A percentile compares a stretch with the other conserved stretches of the same genome.
phyloP scores from a whole-genome alignment of 1,284 basidiomycete species.

The Papiliotrema fonsecae region DNA sequence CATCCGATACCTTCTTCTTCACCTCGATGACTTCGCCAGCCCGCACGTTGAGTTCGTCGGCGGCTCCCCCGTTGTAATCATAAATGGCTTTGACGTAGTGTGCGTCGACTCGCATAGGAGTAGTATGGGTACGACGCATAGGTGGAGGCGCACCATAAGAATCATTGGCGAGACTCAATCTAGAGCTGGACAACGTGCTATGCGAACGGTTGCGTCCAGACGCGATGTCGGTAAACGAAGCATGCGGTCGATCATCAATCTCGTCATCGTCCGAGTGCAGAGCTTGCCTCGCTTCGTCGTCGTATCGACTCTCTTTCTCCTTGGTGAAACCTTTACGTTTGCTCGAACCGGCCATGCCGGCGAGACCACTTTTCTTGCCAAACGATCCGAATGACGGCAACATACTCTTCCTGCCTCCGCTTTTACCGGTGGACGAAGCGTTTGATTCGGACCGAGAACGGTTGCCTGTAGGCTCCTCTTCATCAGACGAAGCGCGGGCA shows the following conservation, averaged over 20 bases:
- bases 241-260: conserved; percentile 35
- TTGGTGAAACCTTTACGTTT: conserved; percentile 49
- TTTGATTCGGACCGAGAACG: conserved; percentile 41
- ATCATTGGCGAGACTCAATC: conserved; percentile 6
- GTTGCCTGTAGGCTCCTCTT: conserved; percentile 24
- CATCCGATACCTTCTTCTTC: conserved; percentile 68
- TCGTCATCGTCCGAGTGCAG: conserved; percentile 41
- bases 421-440: conserved; percentile 30
- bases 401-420: conserved; percentile 30
- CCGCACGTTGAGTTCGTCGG: conserved; percentile 68
- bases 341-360: conserved; percentile 8
- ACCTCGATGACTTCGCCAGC: conserved; percentile 68
- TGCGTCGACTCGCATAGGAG: conserved; percentile 22
- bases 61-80: conserved; percentile 62
- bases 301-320: conserved; percentile 54
- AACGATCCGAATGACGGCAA: conserved; percentile 41
- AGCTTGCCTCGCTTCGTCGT: conserved; percentile 50
- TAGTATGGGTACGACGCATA: conserved; percentile 30
- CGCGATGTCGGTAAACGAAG: conserved; percentile 3
- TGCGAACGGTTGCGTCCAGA: conserved; percentile 13
- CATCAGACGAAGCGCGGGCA: conserved; percentile 23
- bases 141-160: conserved; percentile 14
- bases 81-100: conserved; percentile 60
- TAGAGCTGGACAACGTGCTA: conserved; percentile 15
- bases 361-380: conserved; percentile 33